Base-by-base conservation (phyloP, 371 early-diverging fungal genomes). In the Mucor irregularis region DNA sequence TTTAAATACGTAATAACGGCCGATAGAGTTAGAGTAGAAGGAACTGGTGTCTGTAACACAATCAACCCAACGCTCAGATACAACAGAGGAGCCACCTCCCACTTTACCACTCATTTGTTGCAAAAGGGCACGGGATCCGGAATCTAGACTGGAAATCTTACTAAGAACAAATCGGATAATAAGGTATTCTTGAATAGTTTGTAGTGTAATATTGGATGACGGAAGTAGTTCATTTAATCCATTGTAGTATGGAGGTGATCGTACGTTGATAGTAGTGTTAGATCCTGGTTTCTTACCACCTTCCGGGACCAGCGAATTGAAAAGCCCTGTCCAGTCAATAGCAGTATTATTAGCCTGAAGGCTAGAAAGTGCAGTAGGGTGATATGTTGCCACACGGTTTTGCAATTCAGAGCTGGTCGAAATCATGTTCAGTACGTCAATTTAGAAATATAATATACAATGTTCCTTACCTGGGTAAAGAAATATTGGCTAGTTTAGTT, bases 321-420 rank as follows among this genome's bases (percentile, higher is more conserved):
- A 26, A 10, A 62, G 17, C 0, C 31, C 8, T 1, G 31, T 16
- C 78, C 78, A 81, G 26, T 73, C 68, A 43, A 84, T 47, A 1
- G 57, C 51, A 1, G 81, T 69, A 8, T 55, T 31, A 3, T 53
- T 22, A 10, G 56, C 25, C 31, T 71, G 60, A 5, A 86, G 64
- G 4, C 73, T 58, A 5, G 58, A 48, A 2, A 85, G 19, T 7
- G 69, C 49, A 24, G 60, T 51, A 10, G 78, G 76, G 47, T 87
- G 84, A 53, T 85, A 87, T 2, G 61, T 67, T 45, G 64, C 62
- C 21, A 65, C 61, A 6, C 83, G 82, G 54, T 84, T 76, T 37
- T 56, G 60, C 25, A 81, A 81, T n/a, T 75, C 79, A 16, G 70
- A 28, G 45, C 34, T 47, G 14, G 8, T 21, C 2, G 7, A 19